Conservation (phyloP, 108 stramenopile species). For the Cylindrotheca closterium region DNA sequence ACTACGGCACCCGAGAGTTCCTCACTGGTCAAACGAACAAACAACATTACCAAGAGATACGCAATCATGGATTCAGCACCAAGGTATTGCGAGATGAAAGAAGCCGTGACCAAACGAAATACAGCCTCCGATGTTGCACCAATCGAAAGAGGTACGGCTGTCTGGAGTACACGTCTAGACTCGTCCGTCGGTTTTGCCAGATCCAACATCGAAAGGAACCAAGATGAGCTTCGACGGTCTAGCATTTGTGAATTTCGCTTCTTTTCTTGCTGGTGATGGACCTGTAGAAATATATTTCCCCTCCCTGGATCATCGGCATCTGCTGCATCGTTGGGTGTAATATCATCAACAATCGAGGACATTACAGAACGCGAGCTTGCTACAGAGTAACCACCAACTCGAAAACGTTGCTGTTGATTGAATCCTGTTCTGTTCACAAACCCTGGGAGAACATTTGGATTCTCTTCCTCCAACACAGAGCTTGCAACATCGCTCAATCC, state of each 20-base stretch:
- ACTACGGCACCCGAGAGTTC: slow-evolving; percentile 49
- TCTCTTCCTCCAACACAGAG: slow-evolving; percentile 29
- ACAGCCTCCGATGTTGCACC: slow-evolving; percentile 42
- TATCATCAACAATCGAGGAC: slow-evolving; percentile 46
- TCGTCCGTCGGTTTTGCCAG: slow-evolving; percentile 41
- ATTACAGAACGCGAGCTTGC: slow-evolving; percentile 25
- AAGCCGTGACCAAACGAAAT: slow-evolving; percentile 31
- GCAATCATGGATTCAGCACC: slow-evolving; percentile 54
- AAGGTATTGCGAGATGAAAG: slow-evolving; percentile 49
- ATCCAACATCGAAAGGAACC: slow-evolving; percentile 23
- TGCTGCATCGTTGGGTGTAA: slow-evolving; percentile 57
- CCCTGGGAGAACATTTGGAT: slow-evolving; percentile 9
- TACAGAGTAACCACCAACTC: slow-evolving; percentile 12
- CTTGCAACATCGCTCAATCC: slow-evolving; percentile 48
- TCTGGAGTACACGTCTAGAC: slow-evolving; percentile 21
- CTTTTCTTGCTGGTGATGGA: slow-evolving; percentile 7
- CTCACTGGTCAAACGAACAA: slow-evolving; percentile 50
- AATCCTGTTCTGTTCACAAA: slow-evolving; percentile 1
- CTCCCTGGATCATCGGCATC: slow-evolving; percentile 53
- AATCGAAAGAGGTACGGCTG: slow-evolving; percentile 36
- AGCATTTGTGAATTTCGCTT: not conserved
- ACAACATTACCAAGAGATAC: slow-evolving; percentile 41
- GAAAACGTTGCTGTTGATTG: not conserved
- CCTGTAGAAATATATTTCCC: slow-evolving; percentile 28
- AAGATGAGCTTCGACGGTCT: not conserved